Evolutionary conservation across 2,329 filamentous ascomycete species (phyloP).

Genomic region (Paracoccidioides brasiliensis): DNA sequence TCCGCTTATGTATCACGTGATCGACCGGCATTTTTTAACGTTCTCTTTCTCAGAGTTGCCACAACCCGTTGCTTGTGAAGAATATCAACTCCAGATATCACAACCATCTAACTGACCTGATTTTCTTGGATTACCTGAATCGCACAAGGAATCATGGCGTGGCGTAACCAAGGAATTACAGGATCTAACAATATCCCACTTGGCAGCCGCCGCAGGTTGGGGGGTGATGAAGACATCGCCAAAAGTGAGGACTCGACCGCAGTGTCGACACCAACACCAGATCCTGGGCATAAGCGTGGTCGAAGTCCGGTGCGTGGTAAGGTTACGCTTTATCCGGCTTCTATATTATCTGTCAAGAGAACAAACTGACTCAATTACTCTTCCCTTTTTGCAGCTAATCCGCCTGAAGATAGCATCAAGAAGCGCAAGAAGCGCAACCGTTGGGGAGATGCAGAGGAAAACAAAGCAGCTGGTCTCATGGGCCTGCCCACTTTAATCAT

Average conservation of each 20-base stretch:
- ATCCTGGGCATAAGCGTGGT: conserved; percentile 60
- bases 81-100: neutral
- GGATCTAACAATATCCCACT: conserved; percentile 97
- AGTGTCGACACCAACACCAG: conserved; percentile 34
- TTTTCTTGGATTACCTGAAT: neutral
- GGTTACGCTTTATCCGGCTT: conserved; percentile 17
- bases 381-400: conserved; percentile 23
- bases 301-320: conserved; percentile 76
- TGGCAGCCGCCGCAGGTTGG: conserved; percentile 69
- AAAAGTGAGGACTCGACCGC: conserved; percentile 31
- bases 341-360: neutral
- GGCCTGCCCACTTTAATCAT: conserved; percentile 91
- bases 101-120: neutral
- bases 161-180: conserved; percentile 69
- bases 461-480: conserved; percentile 97
- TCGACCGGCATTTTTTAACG: neutral
- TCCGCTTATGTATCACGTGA: neutral
- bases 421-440: conserved; percentile 97
- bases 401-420: conserved; percentile 60
- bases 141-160: conserved; percentile 38
- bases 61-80: neutral
- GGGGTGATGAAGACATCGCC: conserved; percentile 41
- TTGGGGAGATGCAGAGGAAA: conserved; percentile 94
- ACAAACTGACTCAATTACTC: neutral
- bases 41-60: neutral